A percentile compares a stretch with the other conserved stretches of the same genome.
phyloP scores from a whole-genome alignment of 2,329 filamentous ascomycete genomes.

The Clonostachys solani region DNA sequence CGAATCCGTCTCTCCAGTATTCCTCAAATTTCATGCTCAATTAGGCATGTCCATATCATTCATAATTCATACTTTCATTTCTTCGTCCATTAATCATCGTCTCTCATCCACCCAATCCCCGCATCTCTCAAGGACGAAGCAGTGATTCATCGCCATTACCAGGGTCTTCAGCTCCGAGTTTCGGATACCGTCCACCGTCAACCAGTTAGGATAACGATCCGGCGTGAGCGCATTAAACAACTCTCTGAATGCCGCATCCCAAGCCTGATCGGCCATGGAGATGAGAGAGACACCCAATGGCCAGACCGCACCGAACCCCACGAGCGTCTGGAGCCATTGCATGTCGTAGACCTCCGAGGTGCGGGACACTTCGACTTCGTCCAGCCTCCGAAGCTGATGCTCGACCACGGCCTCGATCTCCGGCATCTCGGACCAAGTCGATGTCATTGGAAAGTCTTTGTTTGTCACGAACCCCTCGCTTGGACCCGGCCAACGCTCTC shows the following conservation, averaged over 20 bases:
- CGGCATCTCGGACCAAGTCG: slow-evolving; percentile 14
- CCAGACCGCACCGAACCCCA: background rate
- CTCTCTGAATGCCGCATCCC: slow-evolving; percentile 5
- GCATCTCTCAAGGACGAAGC: slow-evolving; percentile 17
- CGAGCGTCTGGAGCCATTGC: slow-evolving; percentile 18
- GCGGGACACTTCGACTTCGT: slow-evolving; percentile 3
- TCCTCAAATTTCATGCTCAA: background rate
- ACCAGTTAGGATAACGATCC: slow-evolving; percentile 22
- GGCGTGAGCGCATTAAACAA: slow-evolving; percentile 15
- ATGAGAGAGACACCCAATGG: slow-evolving; percentile 4
- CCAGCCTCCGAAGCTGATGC: slow-evolving; percentile 11
- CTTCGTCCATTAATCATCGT: background rate
- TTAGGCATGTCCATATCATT: background rate
- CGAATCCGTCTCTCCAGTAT: too few relatives aligned
- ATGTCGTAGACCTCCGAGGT: slow-evolving; percentile 7
- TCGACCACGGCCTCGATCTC: slow-evolving; percentile 3
- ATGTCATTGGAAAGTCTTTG: slow-evolving; percentile 13
- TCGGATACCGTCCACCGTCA: slow-evolving; percentile 19
- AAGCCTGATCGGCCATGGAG: background rate
- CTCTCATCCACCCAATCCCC: slow-evolving; percentile 6
- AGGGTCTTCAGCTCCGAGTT: slow-evolving; percentile 14
- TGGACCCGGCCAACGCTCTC: slow-evolving; percentile 13
- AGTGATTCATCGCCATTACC: slow-evolving; percentile 20
- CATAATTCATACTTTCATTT: background rate
- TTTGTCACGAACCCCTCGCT: slow-evolving; percentile 17